Base-by-base conservation (phyloP, 176 grass and related monocot genomes). In the Pontederia crassipes region DNA sequence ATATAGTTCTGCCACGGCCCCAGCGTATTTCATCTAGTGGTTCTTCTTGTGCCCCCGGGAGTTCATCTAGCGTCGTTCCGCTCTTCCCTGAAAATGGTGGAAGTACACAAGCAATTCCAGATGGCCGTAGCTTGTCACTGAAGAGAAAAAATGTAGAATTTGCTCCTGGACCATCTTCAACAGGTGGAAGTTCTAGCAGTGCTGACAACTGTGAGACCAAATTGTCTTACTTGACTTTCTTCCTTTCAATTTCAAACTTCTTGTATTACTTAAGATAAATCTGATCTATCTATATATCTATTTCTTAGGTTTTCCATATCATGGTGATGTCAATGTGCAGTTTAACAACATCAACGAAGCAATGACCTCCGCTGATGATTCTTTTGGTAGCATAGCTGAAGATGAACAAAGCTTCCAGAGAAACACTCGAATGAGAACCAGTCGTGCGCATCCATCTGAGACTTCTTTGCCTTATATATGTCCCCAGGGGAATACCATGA, bases 131-230 rank as follows among this genome's bases (percentile, higher is more conserved):
- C 29, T 55, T 35, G 13, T 73, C 59, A 14, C 16, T 24, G 50
- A 73, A 73, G 71, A 73, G 71, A 64, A 73, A 73, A 28, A 73
- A 17, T 14, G 55, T 73, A n/a, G 59, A 63, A 27, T n/a, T 12
- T 14, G 16, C n/a, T 46, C 32, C 15, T 54, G 71, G 59, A 50
- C 24, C 62, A 10, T 63, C 49, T 54, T 73, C 71, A 56, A n/a
- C 59, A 26, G 46, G 59, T 63, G 59, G 59, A 55, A 54, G 50
- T 55, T 64, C 59, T 45, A 64, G 59, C 46, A 46, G 46, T 17
- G 50, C 27, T 45, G 12, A 55, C 52, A 28, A 54, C 47, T 20
- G 59, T 48, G 29, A 64, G 50, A 55, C 45, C 55, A 73, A 50
- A 53, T 63, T 63, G 28, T 54, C 54, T 7, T n/a, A 10, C 26